phyloP scores from a whole-genome alignment of 352 stramenopile species.

The Albugo laibachii region DNA sequence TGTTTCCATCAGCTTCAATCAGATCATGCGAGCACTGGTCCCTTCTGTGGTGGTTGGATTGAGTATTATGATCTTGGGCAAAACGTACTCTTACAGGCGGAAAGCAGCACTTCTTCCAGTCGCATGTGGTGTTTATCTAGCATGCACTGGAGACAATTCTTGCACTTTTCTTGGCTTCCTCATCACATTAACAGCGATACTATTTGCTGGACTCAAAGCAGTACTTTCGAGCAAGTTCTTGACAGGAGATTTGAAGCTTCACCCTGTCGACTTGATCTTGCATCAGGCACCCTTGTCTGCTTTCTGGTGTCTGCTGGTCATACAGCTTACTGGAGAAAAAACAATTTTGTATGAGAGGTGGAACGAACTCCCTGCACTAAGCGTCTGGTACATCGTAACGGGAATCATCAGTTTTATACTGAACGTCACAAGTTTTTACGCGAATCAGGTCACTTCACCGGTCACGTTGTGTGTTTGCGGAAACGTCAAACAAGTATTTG shows the following conservation, averaged over 20 bases:
- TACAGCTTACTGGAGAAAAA: constrained; percentile 65
- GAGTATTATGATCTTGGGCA: constrained; percentile 62
- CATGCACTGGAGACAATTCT: constrained; percentile 77
- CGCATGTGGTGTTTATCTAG: constrained; percentile 63
- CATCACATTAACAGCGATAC: constrained; percentile 75
- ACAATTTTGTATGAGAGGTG: constrained; percentile 31
- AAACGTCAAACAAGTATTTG: constrained; percentile 89
- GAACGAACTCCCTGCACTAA: constrained; percentile 31
- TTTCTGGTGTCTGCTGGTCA: constrained; percentile 71
- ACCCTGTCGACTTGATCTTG: constrained; percentile 83
- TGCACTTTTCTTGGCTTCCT: constrained; percentile 75
- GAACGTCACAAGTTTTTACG: constrained; percentile 87
- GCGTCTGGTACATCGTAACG: constrained; percentile 68
- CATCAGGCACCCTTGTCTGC: constrained; percentile 86
- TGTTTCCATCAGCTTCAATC: constrained; percentile 91
- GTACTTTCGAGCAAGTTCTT: constrained; percentile 87
- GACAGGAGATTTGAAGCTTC: constrained; percentile 84
- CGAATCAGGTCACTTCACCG: constrained; percentile 89
- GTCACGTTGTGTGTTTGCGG: constrained; percentile 86
- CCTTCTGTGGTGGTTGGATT: constrained; percentile 59
- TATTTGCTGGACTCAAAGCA: constrained; percentile 85
- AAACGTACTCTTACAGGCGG: constrained; percentile 48
- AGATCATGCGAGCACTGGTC: constrained; percentile 81
- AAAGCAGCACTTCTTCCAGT: constrained; percentile 64
- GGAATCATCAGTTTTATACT: constrained; percentile 83